Percentiles rank a stretch among this genome's conserved stretches.
These are phyloP conservation scores for Diaporthe eres DNA, from an alignment of 2,329 filamentous ascomycete species.

Conservation along the genomic window DNA sequence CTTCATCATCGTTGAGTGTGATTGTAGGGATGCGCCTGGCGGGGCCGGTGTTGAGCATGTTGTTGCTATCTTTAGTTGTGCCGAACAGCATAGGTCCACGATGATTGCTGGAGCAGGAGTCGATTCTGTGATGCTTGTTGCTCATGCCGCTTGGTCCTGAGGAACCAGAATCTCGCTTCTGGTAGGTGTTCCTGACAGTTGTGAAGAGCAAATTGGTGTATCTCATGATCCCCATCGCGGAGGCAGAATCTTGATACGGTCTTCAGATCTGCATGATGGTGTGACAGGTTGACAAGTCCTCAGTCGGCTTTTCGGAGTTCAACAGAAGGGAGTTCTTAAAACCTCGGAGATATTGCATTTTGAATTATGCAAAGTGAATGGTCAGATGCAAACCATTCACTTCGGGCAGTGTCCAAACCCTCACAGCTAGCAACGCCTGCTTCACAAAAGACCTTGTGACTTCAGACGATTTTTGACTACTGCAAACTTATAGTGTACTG, in stretches of 20 bases:
- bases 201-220: neutral
- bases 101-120: neutral
- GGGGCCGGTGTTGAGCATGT: too few relatives aligned
- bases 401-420: neutral
- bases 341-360: accelerated
- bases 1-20: neutral
- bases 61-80: too few relatives aligned
- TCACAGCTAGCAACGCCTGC: neutral
- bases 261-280: neutral
- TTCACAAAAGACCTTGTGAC: neutral
- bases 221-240: neutral
- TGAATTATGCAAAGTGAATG: neutral
- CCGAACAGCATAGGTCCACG: too few relatives aligned
- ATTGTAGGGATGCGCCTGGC: neutral
- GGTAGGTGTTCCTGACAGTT: too few relatives aligned
- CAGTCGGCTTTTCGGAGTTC: neutral
- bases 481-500: neutral
- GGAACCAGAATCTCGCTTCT: neutral
- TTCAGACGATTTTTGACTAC: neutral
- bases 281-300: neutral
- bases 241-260: neutral
- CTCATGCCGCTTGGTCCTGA: neutral
- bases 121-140: too few relatives aligned
- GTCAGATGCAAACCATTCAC: neutral
- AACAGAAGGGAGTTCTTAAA: too few relatives aligned